Base-by-base conservation (phyloP, 2,329 filamentous ascomycete species). In the Magnaporthales sp. region DNA sequence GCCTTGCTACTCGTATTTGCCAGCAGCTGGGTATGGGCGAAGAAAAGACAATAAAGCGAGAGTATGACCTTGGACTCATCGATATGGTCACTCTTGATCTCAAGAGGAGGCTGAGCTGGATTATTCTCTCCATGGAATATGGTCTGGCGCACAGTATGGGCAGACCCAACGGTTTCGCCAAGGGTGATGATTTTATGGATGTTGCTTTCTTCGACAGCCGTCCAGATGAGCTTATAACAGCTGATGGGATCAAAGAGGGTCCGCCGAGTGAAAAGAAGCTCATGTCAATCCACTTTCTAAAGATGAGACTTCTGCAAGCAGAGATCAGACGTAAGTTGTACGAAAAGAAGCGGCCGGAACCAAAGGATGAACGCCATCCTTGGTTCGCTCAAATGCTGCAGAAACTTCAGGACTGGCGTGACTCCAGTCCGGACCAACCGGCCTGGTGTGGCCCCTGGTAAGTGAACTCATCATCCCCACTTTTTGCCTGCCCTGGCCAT, bases 231-330 rank as follows among this genome's bases (percentile, higher is more conserved):
- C 89, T 90, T 75, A 97, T 99, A 71, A 93, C 89, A 1, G 81
- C 86, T 1, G 82, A 89, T 38, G 93, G 92, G 2, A 90, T 97
- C 67, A 80, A 87, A 26, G 84, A 88, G 0, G 91, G 89, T 0
- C 89, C 89, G 5, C 83, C 86, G 1, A 92, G 91, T 51, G 84
- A 93, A 70, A 92, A 91, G 74, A 99, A 99, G 76, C 86, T 91
- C 72, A 89, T 96, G 29, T 89, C 92, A 2, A 93, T 97, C 68
- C 94, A 99, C 75, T 95, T 96, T 72, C 93, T 93, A 80, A 94
- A 91, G 74, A 96, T 97, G 92, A 85, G 92, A 66, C 78, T 96
- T 67, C 81, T 93, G 13, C 93, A 97, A 75, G 87, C 93, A 15
- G 94, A 98, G 77, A 95, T 97, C 60, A 85, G 93, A 67, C 86